Evolutionary conservation across 164 flowering plant species (phyloP).

Genomic region (Stephania japonica): DNA sequence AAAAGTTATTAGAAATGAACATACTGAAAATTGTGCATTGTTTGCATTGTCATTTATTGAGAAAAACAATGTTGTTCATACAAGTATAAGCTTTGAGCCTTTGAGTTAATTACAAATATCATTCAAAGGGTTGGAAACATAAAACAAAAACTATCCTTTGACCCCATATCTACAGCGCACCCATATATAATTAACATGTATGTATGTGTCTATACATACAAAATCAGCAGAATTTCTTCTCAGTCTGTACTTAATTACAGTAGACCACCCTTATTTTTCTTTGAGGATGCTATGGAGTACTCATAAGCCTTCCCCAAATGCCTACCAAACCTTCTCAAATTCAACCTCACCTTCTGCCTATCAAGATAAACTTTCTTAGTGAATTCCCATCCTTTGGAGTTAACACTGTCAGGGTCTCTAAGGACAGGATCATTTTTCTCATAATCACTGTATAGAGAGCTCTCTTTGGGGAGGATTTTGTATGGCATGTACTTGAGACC

Average conservation of each 20-base stretch:
- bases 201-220: neutral
- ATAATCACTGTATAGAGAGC: constrained; percentile 65
- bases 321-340: constrained; percentile 55
- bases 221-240: neutral
- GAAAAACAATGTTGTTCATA: no score
- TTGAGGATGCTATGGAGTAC: constrained; percentile 13
- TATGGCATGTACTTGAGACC: constrained; percentile 76
- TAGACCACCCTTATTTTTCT: constrained; percentile 10
- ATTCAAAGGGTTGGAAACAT: no score
- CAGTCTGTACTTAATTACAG: neutral
- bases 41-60: no score
- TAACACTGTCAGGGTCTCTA: constrained; percentile 54
- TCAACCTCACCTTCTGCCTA: constrained; percentile 64
- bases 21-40: no score
- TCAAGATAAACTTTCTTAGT: constrained; percentile 83
- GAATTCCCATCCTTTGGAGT: constrained; percentile 67
- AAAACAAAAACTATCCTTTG: no score
- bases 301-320: constrained; percentile 45
- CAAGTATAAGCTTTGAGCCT: no score
- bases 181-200: no score
- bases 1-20: no score
- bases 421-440: constrained; percentile 56
- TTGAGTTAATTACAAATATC: no score
- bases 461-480: constrained; percentile 59
- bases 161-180: no score